Conservation (phyloP, 345 rosid genomes). For the Aquilaria sinensis region DNA sequence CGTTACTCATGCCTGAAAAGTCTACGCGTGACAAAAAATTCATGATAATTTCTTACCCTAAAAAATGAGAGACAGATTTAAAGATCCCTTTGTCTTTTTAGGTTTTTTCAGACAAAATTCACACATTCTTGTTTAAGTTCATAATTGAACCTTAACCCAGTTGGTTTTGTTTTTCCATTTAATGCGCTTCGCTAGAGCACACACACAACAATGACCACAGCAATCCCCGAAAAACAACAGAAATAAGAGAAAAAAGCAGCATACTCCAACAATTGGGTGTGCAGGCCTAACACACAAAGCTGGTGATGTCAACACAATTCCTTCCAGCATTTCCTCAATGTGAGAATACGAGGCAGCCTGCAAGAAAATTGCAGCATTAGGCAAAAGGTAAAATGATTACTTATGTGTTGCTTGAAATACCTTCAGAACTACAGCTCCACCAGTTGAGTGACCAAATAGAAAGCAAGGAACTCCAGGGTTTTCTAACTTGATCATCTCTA, state of each 20-base stretch:
- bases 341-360: conserved; percentile 66
- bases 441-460: conserved; percentile 96
- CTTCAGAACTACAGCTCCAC: conserved; percentile 98
- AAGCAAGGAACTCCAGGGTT: conserved; percentile 88
- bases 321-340: conserved; percentile 63
- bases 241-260: background rate
- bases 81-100: too few relatives aligned
- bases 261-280: conserved; percentile 95
- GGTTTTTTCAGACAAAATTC: too few relatives aligned
- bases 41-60: too few relatives aligned
- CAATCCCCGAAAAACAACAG: too few relatives aligned
- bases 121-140: too few relatives aligned
- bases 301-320: conserved; percentile 82
- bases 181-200: too few relatives aligned
- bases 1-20: too few relatives aligned
- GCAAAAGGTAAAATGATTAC: conserved; percentile 6
- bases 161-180: too few relatives aligned
- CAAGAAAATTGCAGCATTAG: conserved; percentile 11
- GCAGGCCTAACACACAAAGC: conserved; percentile 94
- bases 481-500: conserved; percentile 73
- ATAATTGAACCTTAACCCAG: too few relatives aligned
- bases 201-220: too few relatives aligned
- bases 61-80: too few relatives aligned
- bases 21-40: too few relatives aligned
- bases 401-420: conserved; percentile 16